Conservation (phyloP, 495 filamentous ascomycete species). For the Penicillium fimorum region DNA sequence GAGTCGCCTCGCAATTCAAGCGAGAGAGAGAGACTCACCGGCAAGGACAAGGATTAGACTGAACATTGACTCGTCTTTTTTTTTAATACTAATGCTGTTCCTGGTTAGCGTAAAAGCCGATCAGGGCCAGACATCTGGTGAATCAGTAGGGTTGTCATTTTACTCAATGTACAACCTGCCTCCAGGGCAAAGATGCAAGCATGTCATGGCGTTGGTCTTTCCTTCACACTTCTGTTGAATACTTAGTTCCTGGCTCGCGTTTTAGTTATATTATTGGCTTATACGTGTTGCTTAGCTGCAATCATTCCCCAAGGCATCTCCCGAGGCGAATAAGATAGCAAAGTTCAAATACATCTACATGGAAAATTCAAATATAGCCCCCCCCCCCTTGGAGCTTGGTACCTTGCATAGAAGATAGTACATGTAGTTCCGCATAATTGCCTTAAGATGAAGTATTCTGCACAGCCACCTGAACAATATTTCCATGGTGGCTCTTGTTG, state of each 20-base stretch:
- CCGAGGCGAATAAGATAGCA: not conserved
- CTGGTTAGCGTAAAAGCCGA: conserved; percentile 3
- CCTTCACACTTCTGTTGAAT: conserved; percentile 13
- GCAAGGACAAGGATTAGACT: conserved; percentile 27
- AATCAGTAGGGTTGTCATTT: not conserved
- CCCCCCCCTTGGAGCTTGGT: not conserved
- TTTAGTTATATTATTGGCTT: conserved; percentile 12
- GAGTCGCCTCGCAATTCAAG: conserved; percentile 54
- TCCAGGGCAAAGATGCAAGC: conserved; percentile 19
- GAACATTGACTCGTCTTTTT: not conserved
- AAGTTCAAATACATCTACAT: not conserved
- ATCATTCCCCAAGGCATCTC: not conserved
- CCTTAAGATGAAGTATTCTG: too few species aligned
- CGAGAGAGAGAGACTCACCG: conserved; percentile 64
- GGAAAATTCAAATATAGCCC: not conserved
- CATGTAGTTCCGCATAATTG: not conserved
- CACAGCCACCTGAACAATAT: too few species aligned
- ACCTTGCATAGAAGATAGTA: not conserved
- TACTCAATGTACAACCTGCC: not conserved
- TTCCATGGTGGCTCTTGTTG: not conserved
- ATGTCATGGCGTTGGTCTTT: conserved; percentile 32
- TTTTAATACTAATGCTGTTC: not conserved
- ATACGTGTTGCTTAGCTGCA: not conserved
- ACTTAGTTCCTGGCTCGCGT: conserved; percentile 16
- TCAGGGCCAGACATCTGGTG: not conserved